These are phyloP conservation scores for Polyrhizophydium stewartii DNA, from an alignment of 371 early-diverging fungal species.

Conservation along the genomic window DNA sequence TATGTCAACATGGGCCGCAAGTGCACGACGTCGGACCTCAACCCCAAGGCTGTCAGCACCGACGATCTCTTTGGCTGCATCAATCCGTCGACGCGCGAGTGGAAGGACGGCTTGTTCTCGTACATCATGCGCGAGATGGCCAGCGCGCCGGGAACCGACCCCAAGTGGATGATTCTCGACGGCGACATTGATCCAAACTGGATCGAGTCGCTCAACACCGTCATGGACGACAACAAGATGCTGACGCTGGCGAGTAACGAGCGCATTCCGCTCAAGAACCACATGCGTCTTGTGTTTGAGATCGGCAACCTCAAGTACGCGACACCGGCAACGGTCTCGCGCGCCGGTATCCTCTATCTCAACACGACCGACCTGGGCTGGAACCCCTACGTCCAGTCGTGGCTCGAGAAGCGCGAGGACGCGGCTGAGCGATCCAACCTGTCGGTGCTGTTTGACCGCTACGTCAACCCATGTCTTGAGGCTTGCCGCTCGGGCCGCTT, in stretches of 20 bases:
- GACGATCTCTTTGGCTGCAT: slow-evolving; percentile 62
- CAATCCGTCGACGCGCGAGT: slow-evolving; percentile 60
- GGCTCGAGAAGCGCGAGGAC: slow-evolving; percentile 62
- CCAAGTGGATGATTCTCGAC: slow-evolving; percentile 62
- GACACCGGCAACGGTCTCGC: slow-evolving; percentile 68
- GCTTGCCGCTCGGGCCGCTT: slow-evolving; percentile 47
- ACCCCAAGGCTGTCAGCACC: slow-evolving; percentile 63
- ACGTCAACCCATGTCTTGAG: slow-evolving; percentile 54
- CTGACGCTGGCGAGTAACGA: slow-evolving; percentile 63
- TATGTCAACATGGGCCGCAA: slow-evolving; percentile 56
- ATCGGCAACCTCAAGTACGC: slow-evolving; percentile 58
- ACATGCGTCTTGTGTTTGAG: slow-evolving; percentile 62
- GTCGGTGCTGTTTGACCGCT: slow-evolving; percentile 54
- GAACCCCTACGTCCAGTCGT: slow-evolving; percentile 61
- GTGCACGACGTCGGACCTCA: slow-evolving; percentile 48
- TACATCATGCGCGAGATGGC: slow-evolving; percentile 55
- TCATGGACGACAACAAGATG: slow-evolving; percentile 70
- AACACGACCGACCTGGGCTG: slow-evolving; percentile 58
- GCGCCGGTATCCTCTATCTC: slow-evolving; percentile 62
- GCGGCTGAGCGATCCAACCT: slow-evolving; percentile 49
- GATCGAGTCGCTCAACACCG: slow-evolving; percentile 68
- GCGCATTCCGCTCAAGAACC: slow-evolving; percentile 60
- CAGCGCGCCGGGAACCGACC: slow-evolving; percentile 49
- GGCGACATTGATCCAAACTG: slow-evolving; percentile 66
- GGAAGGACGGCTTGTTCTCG: slow-evolving; percentile 64